Evolutionary conservation across 2,329 filamentous ascomycete species (phyloP).

Genomic region (Ophiostoma sp.): DNA sequence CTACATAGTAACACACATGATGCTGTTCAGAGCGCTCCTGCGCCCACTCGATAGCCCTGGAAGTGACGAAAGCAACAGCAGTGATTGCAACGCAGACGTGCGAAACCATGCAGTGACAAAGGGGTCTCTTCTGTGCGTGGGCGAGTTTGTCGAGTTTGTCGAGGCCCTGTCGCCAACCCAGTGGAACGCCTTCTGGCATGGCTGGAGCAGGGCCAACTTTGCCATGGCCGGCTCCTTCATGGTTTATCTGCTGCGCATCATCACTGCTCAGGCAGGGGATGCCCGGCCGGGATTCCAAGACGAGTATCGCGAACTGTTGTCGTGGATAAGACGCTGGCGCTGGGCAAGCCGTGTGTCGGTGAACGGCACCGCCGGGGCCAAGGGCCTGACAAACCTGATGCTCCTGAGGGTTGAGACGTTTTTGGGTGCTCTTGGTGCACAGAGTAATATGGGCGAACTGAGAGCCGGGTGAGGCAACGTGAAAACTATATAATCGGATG

Average conservation of each 20-base stretch:
- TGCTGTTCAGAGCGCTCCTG: slow-evolving; percentile 34
- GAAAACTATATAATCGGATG: not conserved
- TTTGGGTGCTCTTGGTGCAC: slow-evolving; percentile 5
- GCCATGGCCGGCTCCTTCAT: slow-evolving; percentile 27
- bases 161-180: slow-evolving; percentile 24
- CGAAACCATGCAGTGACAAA: slow-evolving; percentile 22
- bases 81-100: not conserved
- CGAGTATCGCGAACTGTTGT: slow-evolving; percentile 23
- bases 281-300: slow-evolving; percentile 15
- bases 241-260: slow-evolving; percentile 24
- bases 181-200: slow-evolving; percentile 29
- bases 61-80: slow-evolving; percentile 15
- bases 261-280: not conserved
- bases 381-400: slow-evolving; percentile 26
- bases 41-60: slow-evolving; percentile 30
- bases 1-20: slow-evolving; percentile 36
- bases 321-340: slow-evolving; percentile 25
- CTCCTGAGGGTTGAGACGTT: slow-evolving; percentile 25
- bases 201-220: slow-evolving; percentile 28
- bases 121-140: slow-evolving; percentile 25
- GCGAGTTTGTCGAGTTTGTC: slow-evolving; percentile 28
- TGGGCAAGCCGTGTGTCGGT: slow-evolving; percentile 25
- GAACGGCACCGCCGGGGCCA: slow-evolving; percentile 25
- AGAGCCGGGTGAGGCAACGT: not conserved
- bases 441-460: not conserved